Conservation (phyloP, 768 basidiomycete species). For the Termitomyces sp. region DNA sequence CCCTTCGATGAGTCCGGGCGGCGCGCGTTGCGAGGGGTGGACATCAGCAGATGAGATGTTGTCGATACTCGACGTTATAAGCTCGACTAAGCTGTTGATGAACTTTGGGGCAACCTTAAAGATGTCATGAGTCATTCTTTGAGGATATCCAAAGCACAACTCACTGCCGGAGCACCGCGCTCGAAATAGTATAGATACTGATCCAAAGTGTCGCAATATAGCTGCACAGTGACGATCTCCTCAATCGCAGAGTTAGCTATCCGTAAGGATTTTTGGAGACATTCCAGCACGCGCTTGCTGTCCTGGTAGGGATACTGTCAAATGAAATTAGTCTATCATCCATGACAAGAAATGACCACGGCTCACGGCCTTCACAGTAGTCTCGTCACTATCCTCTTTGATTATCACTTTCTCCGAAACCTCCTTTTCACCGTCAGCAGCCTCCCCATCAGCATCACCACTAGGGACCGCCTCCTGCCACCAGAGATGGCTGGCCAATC, state of each 20-base stretch:
- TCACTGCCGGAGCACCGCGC: conserved; percentile 84
- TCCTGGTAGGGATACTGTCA: conserved; percentile 82
- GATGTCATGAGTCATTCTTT: not conserved
- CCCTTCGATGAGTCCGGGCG: conserved; percentile 87
- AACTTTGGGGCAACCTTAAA: conserved; percentile 89
- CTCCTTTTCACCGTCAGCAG: conserved; percentile 27
- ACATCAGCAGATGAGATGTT: conserved; percentile 83
- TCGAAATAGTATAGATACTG: conserved; percentile 97
- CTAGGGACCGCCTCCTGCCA: conserved; percentile 76
- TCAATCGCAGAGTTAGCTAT: conserved; percentile 97
- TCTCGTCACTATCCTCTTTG: conserved; percentile 41
- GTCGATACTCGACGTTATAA: conserved; percentile 94
- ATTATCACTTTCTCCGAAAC: conserved; percentile 32
- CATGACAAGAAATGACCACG: not conserved
- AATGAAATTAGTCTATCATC: not conserved
- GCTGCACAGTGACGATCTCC: conserved; percentile 93
- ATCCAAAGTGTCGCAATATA: conserved; percentile 95
- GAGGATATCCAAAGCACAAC: conserved; percentile 22
- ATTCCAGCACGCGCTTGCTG: conserved; percentile 96
- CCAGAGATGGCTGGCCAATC: conserved; percentile 95
- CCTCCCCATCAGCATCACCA: conserved; percentile 33
- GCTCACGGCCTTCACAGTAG: conserved; percentile 52
- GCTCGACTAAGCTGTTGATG: conserved; percentile 92
- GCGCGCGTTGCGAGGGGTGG: conserved; percentile 84
- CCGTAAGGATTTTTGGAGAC: conserved; percentile 92